These are phyloP conservation scores for Fistulina hepatica DNA, from an alignment of 1,284 basidiomycete genomes.

Conservation along the genomic window DNA sequence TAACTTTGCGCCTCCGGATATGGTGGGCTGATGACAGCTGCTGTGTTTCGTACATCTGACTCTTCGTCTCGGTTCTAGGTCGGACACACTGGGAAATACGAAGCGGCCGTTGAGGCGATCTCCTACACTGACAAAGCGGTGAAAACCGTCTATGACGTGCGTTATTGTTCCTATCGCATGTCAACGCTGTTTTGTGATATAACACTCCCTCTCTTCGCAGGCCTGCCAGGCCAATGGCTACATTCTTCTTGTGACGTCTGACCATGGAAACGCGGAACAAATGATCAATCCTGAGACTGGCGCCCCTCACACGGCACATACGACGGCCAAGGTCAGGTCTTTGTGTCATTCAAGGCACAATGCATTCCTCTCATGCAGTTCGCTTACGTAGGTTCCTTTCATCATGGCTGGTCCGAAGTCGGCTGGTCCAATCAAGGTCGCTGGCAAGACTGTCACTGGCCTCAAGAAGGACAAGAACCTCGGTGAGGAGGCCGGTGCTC, in stretches of 20 bases:
- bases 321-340: constrained; percentile 78
- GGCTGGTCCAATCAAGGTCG: constrained; percentile 28
- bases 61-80: too few species aligned
- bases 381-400: too few species aligned
- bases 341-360: too few species aligned
- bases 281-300: constrained; percentile 81
- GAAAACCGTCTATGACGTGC: constrained; percentile 76
- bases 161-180: too few species aligned
- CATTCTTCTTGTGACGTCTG: constrained; percentile 78
- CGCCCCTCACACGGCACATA: constrained; percentile 78
- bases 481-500: constrained; percentile 57
- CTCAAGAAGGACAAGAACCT: constrained; percentile 28
- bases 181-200: too few species aligned
- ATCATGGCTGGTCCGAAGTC: constrained; percentile 50
- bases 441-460: neutral
- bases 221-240: constrained; percentile 77
- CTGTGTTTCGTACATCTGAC: neutral
- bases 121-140: constrained; percentile 77
- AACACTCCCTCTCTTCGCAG: too few species aligned
- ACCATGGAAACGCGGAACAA: constrained; percentile 88
- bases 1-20: constrained; percentile 92
- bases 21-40: constrained; percentile 47
- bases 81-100: constrained; percentile 83
- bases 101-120: constrained; percentile 81
- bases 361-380: too few species aligned